phyloP scores from a whole-genome alignment of 2,329 filamentous ascomycete species.

The Eutypella sp. region DNA sequence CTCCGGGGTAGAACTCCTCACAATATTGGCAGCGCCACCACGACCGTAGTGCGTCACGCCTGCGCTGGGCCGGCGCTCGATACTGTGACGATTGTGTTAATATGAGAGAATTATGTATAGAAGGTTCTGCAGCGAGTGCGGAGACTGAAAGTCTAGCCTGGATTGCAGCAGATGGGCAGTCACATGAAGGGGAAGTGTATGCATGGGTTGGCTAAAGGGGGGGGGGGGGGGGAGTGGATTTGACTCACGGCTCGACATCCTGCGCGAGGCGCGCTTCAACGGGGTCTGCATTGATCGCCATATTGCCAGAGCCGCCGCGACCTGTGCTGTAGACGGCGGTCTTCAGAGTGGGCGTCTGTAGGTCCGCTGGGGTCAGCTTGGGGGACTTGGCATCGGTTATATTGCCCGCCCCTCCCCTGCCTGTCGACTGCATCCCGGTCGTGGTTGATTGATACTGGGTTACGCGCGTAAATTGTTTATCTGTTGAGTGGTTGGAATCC shows the following conservation, averaged over 20 bases:
- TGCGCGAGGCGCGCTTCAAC: constrained; percentile 72
- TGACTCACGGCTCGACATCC: constrained; percentile 68
- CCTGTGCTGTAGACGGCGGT: constrained; percentile 81
- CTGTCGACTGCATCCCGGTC: constrained; percentile 54
- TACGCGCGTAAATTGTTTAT: neutral
- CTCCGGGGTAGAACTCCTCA: constrained; percentile 44
- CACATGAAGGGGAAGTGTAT: too few species aligned
- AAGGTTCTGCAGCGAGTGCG: too few species aligned
- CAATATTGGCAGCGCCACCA: constrained; percentile 70
- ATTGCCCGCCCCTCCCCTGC: constrained; percentile 76
- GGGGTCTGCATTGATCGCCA: constrained; percentile 69
- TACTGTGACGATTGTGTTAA: constrained; percentile 28
- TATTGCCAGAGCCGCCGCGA: constrained; percentile 83
- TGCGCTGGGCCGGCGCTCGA: constrained; percentile 51
- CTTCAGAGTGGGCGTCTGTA: constrained; percentile 81
- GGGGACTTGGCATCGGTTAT: constrained; percentile 52
- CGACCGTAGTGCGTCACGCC: constrained; percentile 64
- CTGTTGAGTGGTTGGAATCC: too few species aligned
- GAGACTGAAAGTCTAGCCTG: too few species aligned
- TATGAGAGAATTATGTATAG: neutral
- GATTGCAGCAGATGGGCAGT: too few species aligned
- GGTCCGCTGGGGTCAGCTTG: constrained; percentile 53
- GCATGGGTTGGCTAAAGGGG: neutral
- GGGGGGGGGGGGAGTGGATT: constrained; percentile 16
- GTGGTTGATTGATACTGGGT: constrained; percentile 24